These are phyloP conservation scores for Populus simonii DNA, from an alignment of 345 rosid species.

Conservation along the genomic window DNA sequence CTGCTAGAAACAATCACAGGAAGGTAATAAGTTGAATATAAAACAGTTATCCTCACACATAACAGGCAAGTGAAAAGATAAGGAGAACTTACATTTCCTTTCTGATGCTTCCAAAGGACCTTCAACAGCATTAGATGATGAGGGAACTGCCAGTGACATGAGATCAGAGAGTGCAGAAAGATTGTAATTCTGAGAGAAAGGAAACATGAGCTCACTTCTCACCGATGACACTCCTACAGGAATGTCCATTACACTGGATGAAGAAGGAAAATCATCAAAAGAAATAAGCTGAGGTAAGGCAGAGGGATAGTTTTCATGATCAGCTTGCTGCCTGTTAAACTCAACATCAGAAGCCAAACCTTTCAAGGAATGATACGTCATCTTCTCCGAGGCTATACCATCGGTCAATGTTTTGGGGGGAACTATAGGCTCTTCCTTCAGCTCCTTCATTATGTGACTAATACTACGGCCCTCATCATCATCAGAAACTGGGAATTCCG, in stretches of 20 bases:
- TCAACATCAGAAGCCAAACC: conserved; percentile 20
- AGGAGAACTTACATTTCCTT: conserved; percentile 25
- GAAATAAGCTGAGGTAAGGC: conserved; percentile 30
- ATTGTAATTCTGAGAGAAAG: conserved; percentile 20
- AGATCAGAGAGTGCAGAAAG: conserved; percentile 38
- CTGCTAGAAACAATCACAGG: conserved; percentile 28
- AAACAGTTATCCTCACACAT: conserved; percentile 5
- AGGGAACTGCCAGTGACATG: conserved; percentile 36
- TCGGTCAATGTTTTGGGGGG: conserved; percentile 15
- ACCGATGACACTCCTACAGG: conserved; percentile 4
- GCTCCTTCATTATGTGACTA: conserved; percentile 19
- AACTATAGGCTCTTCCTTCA: conserved; percentile 24
- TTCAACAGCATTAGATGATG: conserved; percentile 26
- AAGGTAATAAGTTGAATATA: conserved; percentile 3
- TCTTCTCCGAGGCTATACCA: conserved; percentile 1
- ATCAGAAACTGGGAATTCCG: conserved; percentile 19
- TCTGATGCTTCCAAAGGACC: conserved; percentile 19
- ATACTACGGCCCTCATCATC: conserved; percentile 32
- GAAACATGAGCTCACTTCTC: conserved; percentile 8
- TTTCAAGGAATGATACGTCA: conserved; percentile 7
- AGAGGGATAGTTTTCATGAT: conserved; percentile 15
- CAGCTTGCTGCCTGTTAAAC: conserved; percentile 19
- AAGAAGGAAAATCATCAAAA: conserved; percentile 33
- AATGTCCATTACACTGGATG: conserved; percentile 12
- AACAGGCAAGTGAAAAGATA: background rate